Evolutionary conservation across 805 yeast genomes (phyloP).

Genomic region (Helenozyma baotianmanensis): DNA sequence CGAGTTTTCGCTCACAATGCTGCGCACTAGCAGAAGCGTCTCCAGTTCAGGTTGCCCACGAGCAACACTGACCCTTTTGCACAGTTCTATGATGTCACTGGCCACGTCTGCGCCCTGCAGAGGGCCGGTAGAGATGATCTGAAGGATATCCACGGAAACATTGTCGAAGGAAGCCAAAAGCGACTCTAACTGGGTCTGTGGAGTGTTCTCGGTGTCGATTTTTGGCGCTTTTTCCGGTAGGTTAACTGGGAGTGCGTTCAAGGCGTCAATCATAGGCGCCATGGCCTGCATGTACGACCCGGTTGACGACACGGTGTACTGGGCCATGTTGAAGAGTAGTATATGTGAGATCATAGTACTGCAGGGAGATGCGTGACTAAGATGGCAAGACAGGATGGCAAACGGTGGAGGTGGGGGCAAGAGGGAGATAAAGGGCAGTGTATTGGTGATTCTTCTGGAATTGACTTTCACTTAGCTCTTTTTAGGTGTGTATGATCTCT

Average conservation of each 20-base stretch:
- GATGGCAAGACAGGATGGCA: no score
- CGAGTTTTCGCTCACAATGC: conserved; percentile 29
- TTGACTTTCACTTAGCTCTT: no score
- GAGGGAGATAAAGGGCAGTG: no score
- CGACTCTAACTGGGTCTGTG: conserved; percentile 22
- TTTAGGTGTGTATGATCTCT: no score
- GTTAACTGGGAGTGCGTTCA: conserved; percentile 19
- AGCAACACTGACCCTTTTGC: conserved; percentile 28
- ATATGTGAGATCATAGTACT: no score
- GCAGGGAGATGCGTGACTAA: no score
- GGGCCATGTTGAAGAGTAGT: conserved; percentile 23
- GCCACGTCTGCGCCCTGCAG: conserved; percentile 6
- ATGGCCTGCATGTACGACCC: conserved; percentile 76
- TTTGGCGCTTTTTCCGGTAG: conserved; percentile 28
- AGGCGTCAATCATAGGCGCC: conserved; percentile 58
- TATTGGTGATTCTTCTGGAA: no score
- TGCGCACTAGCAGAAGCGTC: conserved; percentile 24
- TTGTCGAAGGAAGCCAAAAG: conserved; percentile 36
- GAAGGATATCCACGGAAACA: conserved; percentile 30
- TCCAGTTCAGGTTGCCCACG: conserved; percentile 32
- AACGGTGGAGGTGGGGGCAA: no score
- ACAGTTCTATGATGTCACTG: conserved; percentile 24
- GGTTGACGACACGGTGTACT: conserved; percentile 54
- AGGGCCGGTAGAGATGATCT: conserved; percentile 1
- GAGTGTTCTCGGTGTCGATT: conserved; percentile 32